Conservation (phyloP, 2,329 filamentous ascomycete genomes). For the Colletotrichum navitas region DNA sequence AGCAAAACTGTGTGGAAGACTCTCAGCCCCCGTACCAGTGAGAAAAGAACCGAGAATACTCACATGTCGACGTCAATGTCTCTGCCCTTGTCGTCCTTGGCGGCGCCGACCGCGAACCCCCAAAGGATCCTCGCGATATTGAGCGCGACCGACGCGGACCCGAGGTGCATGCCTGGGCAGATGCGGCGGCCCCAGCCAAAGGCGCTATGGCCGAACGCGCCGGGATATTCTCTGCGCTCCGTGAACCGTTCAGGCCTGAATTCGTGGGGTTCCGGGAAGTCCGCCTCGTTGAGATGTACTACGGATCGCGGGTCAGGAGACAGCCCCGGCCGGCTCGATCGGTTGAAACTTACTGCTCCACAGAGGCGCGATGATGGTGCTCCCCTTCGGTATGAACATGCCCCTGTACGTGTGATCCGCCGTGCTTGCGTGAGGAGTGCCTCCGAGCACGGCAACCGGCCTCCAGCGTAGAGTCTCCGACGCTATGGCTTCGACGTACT, state of each 20-base stretch:
- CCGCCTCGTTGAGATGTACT: slow-evolving; percentile 57
- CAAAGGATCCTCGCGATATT: slow-evolving; percentile 64
- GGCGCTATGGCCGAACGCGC: slow-evolving; percentile 54
- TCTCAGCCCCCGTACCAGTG: not conserved
- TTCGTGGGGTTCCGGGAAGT: slow-evolving; percentile 56
- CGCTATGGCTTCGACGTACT: slow-evolving; percentile 54
- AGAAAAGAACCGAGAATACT: slow-evolving; percentile 38
- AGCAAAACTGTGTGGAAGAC: slow-evolving; percentile 50
- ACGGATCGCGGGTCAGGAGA: not conserved
- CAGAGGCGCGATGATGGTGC: slow-evolving; percentile 54
- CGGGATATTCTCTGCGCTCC: slow-evolving; percentile 52
- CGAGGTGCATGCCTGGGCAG: slow-evolving; percentile 64
- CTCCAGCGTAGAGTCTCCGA: slow-evolving; percentile 57
- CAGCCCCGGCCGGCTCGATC: not conserved
- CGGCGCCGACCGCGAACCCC: slow-evolving; percentile 59
- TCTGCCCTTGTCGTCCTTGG: slow-evolving; percentile 5
- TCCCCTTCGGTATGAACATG: slow-evolving; percentile 55
- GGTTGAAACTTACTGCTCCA: slow-evolving; percentile 55
- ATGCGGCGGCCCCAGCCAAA: slow-evolving; percentile 59
- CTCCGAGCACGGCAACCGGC: slow-evolving; percentile 55
- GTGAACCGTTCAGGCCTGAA: slow-evolving; percentile 55
- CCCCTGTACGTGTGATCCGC: slow-evolving; percentile 56
- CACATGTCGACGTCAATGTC: slow-evolving; percentile 56
- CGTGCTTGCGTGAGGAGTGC: slow-evolving; percentile 62
- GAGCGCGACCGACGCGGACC: slow-evolving; percentile 61